Evolutionary conservation across 352 stramenopile species (phyloP).

Genomic region (Phytophthora melonis): DNA sequence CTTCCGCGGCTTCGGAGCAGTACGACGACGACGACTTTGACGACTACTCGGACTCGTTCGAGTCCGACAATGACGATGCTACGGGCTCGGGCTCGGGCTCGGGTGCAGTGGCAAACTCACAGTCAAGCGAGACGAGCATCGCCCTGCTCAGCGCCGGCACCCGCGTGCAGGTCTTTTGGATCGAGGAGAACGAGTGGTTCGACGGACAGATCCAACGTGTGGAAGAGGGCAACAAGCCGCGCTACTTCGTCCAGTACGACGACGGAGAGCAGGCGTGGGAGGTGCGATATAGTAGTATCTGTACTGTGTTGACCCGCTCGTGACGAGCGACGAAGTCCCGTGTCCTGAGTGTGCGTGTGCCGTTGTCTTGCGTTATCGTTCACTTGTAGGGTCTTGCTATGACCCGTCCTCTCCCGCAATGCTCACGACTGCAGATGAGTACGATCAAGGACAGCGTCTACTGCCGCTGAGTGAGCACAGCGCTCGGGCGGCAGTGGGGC

Average conservation of each 20-base stretch:
- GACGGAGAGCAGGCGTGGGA: slow-evolving; percentile 67
- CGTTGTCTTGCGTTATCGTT: slow-evolving; percentile 6
- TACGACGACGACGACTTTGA: slow-evolving; percentile 61
- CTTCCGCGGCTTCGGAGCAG: slow-evolving; percentile 3
- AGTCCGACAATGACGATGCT: slow-evolving; percentile 37
- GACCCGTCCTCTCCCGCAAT: slow-evolving; percentile 22
- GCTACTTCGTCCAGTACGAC: slow-evolving; percentile 55
- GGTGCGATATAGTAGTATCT: not conserved
- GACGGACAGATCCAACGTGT: slow-evolving; percentile 36
- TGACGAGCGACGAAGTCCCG: not conserved
- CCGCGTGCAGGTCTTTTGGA: slow-evolving; percentile 59
- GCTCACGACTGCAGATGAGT: slow-evolving; percentile 7
- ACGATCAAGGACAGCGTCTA: slow-evolving; percentile 50
- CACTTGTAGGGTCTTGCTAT: slow-evolving; percentile 13
- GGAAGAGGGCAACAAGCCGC: not conserved
- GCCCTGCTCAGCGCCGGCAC: slow-evolving; percentile 22
- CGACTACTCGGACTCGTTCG: slow-evolving; percentile 65
- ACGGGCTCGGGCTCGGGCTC: not conserved
- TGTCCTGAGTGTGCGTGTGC: not conserved
- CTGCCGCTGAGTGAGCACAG: slow-evolving; percentile 15
- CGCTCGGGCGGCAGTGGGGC: slow-evolving; percentile 11
- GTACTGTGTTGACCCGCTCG: not conserved
- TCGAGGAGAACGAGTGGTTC: slow-evolving; percentile 59
- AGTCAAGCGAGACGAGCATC: not conserved
- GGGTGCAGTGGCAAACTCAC: not conserved